These are phyloP conservation scores for Microbotryomycetes sp. DNA, from an alignment of 1,284 basidiomycete genomes.

Conservation along the genomic window DNA sequence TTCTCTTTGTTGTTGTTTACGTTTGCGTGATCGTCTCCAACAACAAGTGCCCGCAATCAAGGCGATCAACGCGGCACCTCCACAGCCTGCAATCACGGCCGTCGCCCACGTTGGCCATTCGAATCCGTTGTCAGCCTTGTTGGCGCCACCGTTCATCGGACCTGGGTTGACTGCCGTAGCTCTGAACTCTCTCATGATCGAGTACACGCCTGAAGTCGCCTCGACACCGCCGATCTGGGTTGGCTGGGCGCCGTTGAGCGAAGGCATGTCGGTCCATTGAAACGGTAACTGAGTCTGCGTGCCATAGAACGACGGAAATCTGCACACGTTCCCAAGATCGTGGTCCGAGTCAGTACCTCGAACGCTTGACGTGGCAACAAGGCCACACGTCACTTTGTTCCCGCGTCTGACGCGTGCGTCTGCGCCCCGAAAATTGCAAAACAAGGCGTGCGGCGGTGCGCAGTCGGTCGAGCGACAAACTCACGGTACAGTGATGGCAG, in stretches of 20 bases:
- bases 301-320: slow-evolving; percentile 23
- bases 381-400: background rate
- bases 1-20: background rate
- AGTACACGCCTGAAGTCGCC: slow-evolving; percentile 17
- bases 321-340: too few species aligned
- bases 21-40: slow-evolving; percentile 2
- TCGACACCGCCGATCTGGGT: slow-evolving; percentile 19
- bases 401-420: background rate
- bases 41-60: slow-evolving; percentile 7
- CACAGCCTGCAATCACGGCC: slow-evolving; percentile 15
- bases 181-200: slow-evolving; percentile 5
- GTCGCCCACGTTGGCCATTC: slow-evolving; percentile 28
- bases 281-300: slow-evolving; percentile 18
- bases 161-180: background rate
- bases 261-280: slow-evolving; percentile 7
- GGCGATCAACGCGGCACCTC: slow-evolving; percentile 10
- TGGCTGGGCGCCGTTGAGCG: slow-evolving; percentile 15
- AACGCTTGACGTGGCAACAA: too few species aligned
- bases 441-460: too few species aligned
- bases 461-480: background rate
- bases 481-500: slow-evolving; percentile 24
- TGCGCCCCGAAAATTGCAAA: background rate
- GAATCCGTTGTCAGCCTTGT: background rate
- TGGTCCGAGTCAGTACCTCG: too few species aligned
- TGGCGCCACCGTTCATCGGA: slow-evolving; percentile 2